Conservation (phyloP, 2,329 filamentous ascomycete genomes). For the Colletotrichum echinochloae region DNA sequence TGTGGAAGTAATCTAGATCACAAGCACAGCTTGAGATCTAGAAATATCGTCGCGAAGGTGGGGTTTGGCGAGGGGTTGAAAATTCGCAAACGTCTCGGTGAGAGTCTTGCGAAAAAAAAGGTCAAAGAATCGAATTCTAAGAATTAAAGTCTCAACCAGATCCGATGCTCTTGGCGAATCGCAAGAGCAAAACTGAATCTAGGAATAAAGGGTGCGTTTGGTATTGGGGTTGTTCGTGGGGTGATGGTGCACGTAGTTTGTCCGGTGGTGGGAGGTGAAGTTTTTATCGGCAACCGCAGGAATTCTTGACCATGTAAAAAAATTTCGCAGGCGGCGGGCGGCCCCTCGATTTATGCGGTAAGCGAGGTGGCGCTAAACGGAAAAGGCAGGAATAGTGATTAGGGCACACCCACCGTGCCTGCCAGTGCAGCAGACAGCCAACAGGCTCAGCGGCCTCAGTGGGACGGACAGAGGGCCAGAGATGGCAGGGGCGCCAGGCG, state of each 20-base stretch:
- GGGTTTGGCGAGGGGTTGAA: conserved; percentile 50
- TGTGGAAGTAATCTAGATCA: conserved; percentile 73
- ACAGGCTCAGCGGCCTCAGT: conserved; percentile 2
- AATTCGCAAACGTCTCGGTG: conserved; percentile 49
- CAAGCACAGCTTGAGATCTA: conserved; percentile 85
- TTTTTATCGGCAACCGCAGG: conserved; percentile 40
- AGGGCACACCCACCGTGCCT: conserved; percentile 37
- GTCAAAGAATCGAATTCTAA: conserved; percentile 47
- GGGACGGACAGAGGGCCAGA: conserved; percentile 15
- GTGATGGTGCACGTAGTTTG: conserved; percentile 48
- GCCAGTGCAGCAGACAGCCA: conserved; percentile 16
- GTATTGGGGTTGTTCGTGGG: conserved; percentile 36
- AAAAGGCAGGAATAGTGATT: conserved; percentile 34
- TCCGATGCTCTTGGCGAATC: conserved; percentile 58
- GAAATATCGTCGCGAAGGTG: conserved; percentile 48
- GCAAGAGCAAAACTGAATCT: conserved; percentile 57
- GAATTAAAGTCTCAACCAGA: conserved; percentile 55
- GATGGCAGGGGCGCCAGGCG: conserved; percentile 18
- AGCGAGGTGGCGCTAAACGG: conserved; percentile 39
- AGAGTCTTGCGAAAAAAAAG: conserved; percentile 40
- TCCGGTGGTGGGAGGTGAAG: conserved; percentile 44
- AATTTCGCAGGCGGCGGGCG: conserved; percentile 48
- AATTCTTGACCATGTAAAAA: conserved; percentile 49
- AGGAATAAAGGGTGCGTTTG: conserved; percentile 50
- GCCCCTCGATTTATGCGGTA: conserved; percentile 41